Conservation (phyloP, 1,284 basidiomycete species). For the Tranzscheliella williamsii region DNA sequence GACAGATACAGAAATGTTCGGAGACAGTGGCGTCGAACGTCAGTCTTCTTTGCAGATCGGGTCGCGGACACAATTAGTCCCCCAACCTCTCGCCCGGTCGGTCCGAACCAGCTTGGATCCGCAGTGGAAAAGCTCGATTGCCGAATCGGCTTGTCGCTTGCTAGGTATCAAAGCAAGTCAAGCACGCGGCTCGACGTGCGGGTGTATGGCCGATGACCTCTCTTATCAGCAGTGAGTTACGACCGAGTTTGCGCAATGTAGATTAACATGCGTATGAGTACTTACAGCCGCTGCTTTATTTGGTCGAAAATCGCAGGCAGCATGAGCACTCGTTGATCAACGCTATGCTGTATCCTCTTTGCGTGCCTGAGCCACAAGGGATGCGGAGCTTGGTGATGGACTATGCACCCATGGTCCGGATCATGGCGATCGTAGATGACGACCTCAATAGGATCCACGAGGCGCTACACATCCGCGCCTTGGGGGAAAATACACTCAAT, state of each 20-base stretch:
- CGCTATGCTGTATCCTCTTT: neutral
- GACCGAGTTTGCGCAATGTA: no score
- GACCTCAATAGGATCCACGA: constrained; percentile 28
- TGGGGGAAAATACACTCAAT: neutral
- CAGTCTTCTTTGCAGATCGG: constrained; percentile 7
- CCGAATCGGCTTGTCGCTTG: no score
- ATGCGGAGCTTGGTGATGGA: constrained; percentile 61
- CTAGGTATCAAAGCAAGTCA: no score
- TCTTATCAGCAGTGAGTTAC: no score
- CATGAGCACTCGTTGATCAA: neutral
- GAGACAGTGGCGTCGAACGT: constrained; percentile 6
- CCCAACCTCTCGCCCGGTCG: neutral
- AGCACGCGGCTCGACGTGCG: no score
- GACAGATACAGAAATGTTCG: constrained; percentile 1
- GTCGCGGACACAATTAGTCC: neutral
- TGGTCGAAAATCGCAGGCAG: no score
- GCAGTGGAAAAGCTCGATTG: no score
- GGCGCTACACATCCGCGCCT: constrained; percentile 1
- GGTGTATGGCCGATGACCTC: no score
- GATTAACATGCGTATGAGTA: no score
- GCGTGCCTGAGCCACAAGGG: neutral
- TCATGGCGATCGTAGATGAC: constrained; percentile 75
- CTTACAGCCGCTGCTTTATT: no score
- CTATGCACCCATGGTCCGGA: constrained; percentile 72
- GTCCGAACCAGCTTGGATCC: no score